Evolutionary conservation across 805 yeast species (phyloP), one percentile per base, ranked within the genome.

Genomic region (Metschnikowia reukaufii): DNA sequence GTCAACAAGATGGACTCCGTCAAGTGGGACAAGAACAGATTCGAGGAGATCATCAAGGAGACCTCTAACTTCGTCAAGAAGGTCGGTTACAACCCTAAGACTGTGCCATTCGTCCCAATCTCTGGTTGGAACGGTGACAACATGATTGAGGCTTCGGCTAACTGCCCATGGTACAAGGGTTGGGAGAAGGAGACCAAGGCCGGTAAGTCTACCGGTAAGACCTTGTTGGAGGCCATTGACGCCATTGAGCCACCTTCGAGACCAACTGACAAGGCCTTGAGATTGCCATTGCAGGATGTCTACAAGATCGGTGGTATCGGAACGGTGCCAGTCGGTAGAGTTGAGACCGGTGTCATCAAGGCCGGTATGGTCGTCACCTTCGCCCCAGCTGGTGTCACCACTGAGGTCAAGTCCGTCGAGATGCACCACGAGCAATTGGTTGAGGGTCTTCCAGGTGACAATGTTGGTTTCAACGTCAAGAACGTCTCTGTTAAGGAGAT

Each of bases 1-100:
- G 81, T 86, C 77, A 87, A 87, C 90, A 87, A 87, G 88, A 88
- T 87, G 96, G 96, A 87, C 81, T 83, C 94, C 72, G 89, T 84
- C 69, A 84, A 86, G 71, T 87, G 95, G 95, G 78, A 82, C 61
- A 82, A 87, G 79, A 69, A 77, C 63, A 84, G 96, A 77, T 88
- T 76, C 78, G 82, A 82, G 62, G 90, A 85, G 72, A 85, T 84
- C 63, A 68, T 74, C 70, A 83, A 82, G 81, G 89, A 86, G 76
- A 79, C 88, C 63, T 68, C 85, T 58, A 82, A 82, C 78, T 85
- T 85, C 81, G 81, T 84, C 80, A 83, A 82, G 85, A 80, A 84
- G 81, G 89, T 83, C 61, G 92, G 92, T 73, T 85, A 76, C 86
- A 81, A 81, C 81, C 85, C 87, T 68, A 80, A 83, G 81, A 76